A percentile compares a stretch with the other conserved stretches of the same genome.
Evolutionary conservation across 306 rosid genomes (phyloP).

Genomic region (Spatholobus suberectus): DNA sequence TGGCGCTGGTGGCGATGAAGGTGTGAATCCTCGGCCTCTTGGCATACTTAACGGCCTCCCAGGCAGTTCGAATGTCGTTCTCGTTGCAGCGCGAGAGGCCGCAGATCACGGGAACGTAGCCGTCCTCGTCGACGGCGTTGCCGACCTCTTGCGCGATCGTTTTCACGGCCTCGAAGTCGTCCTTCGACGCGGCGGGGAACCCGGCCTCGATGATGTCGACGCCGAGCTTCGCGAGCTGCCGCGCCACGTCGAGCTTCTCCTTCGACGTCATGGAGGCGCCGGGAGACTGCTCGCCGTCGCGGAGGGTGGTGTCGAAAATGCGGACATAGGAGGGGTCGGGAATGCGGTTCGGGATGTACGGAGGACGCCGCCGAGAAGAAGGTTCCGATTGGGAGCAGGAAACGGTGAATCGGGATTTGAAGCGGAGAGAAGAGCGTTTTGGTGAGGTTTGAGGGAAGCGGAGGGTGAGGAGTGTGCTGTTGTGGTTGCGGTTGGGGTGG

Average conservation of each 20-base stretch:
- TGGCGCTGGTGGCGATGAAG: constrained; percentile 88
- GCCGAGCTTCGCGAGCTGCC: constrained; percentile 86
- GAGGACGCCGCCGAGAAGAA: constrained; percentile 59
- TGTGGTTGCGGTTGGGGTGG: neutral
- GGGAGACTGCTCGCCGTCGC: constrained; percentile 98
- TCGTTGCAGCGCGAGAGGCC: constrained; percentile 85
- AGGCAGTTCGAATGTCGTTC: constrained; percentile 81
- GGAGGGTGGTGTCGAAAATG: constrained; percentile 93
- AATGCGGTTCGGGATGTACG: constrained; percentile 81
- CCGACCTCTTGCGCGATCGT: constrained; percentile 80
- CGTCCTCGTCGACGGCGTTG: constrained; percentile 65
- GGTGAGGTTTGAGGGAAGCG: constrained; percentile 25
- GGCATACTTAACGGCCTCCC: constrained; percentile 93
- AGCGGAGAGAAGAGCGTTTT: neutral
- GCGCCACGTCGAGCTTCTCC: constrained; percentile 88
- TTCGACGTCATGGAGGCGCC: constrained; percentile 96
- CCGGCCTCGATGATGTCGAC: constrained; percentile 96
- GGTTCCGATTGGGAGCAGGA: constrained; percentile 36
- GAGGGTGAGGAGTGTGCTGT: constrained; percentile 24
- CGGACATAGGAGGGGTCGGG: constrained; percentile 84
- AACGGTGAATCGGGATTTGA: constrained; percentile 32
- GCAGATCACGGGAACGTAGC: constrained; percentile 90
- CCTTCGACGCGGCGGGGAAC: constrained; percentile 84
- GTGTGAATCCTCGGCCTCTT: constrained; percentile 86
- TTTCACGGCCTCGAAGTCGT: constrained; percentile 85